A percentile compares a stretch with the other conserved stretches of the same genome.
Conservation (phyloP, 2,329 filamentous ascomycete genomes). For the Alternaria incomplexa region DNA sequence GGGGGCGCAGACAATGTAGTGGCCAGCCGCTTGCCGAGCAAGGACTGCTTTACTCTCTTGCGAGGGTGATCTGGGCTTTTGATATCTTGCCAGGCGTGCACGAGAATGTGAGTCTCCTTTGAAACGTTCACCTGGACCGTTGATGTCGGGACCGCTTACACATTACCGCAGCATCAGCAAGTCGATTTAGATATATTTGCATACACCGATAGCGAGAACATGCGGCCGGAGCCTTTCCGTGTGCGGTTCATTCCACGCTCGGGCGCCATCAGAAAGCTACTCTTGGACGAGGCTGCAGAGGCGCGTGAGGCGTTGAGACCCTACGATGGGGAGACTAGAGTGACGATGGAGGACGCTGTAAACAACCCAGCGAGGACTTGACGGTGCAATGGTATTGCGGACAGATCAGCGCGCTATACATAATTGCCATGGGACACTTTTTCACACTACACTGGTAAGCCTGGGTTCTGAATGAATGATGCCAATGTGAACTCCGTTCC, state of each 20-base stretch:
- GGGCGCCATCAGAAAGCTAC: background rate
- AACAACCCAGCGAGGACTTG: too few relatives aligned
- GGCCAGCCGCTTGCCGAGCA: background rate
- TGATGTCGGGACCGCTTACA: fast-evolving
- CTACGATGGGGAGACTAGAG: background rate
- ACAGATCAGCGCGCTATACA: too few relatives aligned
- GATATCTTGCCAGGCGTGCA: fast-evolving
- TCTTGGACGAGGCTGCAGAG: background rate
- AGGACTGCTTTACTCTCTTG: background rate
- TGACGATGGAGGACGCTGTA: too few relatives aligned
- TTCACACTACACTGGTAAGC: too few relatives aligned
- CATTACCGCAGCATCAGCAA: background rate
- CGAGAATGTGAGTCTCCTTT: background rate
- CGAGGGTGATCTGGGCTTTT: background rate
- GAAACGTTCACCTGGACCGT: background rate
- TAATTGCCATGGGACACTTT: too few relatives aligned
- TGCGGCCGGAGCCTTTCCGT: background rate
- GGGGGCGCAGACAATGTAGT: background rate
- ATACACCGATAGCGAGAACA: background rate
- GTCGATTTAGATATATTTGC: background rate
- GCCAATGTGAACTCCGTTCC: too few relatives aligned
- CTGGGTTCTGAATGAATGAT: too few relatives aligned
- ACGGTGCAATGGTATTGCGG: too few relatives aligned
- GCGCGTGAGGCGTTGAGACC: background rate
- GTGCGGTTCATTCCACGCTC: background rate